These are phyloP conservation scores for Gliomastix tumulicola DNA, from an alignment of 2,329 filamentous ascomycete genomes.

Conservation along the genomic window DNA sequence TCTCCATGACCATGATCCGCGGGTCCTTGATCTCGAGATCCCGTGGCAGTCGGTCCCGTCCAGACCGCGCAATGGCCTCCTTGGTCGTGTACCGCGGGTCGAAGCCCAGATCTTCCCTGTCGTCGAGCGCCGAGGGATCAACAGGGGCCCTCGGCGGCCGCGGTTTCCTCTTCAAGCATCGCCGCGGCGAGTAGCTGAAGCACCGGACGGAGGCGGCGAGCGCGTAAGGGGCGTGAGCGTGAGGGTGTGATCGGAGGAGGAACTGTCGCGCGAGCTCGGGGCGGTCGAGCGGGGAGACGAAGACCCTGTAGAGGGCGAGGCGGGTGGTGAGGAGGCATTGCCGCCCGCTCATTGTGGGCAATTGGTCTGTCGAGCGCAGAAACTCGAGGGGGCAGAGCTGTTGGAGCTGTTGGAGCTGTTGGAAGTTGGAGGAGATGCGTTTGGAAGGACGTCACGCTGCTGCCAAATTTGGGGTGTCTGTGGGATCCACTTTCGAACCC, in stretches of 20 bases:
- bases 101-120: slow-evolving; percentile 3
- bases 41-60: slow-evolving; percentile 28
- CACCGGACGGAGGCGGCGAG: slow-evolving; percentile 5
- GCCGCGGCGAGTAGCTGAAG: slow-evolving; percentile 5
- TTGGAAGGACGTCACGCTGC: too few species aligned
- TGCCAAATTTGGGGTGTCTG: too few species aligned
- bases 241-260: slow-evolving; percentile 11
- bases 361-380: too few species aligned
- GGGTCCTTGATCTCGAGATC: slow-evolving; percentile 37
- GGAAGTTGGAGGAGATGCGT: too few species aligned
- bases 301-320: slow-evolving; percentile 38
- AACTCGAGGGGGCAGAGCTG: too few species aligned
- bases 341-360: too few species aligned
- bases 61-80: slow-evolving; percentile 18
- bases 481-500: too few species aligned
- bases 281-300: slow-evolving; percentile 28
- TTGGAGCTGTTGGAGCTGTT: too few species aligned
- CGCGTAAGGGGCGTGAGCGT: slow-evolving; percentile 3
- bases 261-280: slow-evolving; percentile 13
- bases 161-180: slow-evolving; percentile 6
- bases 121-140: too few species aligned
- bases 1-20: slow-evolving; percentile 31
- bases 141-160: slow-evolving; percentile 1
- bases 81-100: slow-evolving; percentile 27
- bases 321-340: too few species aligned